Conservation (phyloP, 192 early-diverging fungal genomes). For the Coemansia sp. region DNA sequence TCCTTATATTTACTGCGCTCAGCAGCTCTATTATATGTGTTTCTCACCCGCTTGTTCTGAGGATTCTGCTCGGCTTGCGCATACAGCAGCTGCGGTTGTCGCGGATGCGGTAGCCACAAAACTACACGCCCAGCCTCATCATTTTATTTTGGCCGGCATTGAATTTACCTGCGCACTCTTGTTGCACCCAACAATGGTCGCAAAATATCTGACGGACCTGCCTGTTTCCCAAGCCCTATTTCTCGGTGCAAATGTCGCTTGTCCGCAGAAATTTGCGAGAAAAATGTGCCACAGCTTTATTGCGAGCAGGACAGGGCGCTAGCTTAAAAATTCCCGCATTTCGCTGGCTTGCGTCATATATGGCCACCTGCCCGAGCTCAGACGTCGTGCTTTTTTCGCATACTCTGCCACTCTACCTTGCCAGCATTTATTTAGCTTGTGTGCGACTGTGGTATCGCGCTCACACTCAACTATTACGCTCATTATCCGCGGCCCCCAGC, state of each 20-base stretch:
- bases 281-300: not conserved
- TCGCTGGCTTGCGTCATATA: not conserved
- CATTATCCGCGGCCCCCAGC: not conserved
- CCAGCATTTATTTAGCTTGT: not conserved
- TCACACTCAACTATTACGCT: not conserved
- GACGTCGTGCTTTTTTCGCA: not conserved
- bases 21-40: too few species aligned
- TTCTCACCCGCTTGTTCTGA: too few species aligned
- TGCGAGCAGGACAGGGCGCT: not conserved
- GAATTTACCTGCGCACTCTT: not conserved
- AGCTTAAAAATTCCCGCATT: not conserved
- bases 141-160: not conserved
- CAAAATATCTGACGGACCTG: not conserved
- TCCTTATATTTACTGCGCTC: too few species aligned
- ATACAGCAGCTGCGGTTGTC: too few species aligned
- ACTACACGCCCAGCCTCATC: not conserved
- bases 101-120: not conserved
- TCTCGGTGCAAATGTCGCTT: not conserved
- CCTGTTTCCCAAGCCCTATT: not conserved
- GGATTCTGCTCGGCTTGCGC: too few species aligned
- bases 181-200: not conserved
- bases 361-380: not conserved
- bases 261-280: not conserved
- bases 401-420: too few species aligned
- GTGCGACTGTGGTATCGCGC: not conserved